Conservation (phyloP, 208 protist species). For the Trypanosoma lewisi region DNA sequence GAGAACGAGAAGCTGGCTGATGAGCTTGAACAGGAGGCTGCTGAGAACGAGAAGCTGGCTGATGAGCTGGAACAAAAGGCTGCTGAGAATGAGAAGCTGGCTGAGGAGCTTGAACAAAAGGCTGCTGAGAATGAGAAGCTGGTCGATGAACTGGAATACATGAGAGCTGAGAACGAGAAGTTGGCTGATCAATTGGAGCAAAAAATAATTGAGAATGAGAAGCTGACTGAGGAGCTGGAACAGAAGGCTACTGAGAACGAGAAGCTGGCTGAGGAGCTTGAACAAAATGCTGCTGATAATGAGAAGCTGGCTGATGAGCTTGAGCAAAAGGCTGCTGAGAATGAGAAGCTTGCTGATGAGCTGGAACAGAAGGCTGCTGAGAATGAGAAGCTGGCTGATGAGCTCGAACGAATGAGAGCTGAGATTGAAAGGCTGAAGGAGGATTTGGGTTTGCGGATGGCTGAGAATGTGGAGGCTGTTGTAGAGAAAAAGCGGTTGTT, state of each 20-base stretch:
- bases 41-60: slow-evolving; percentile 32
- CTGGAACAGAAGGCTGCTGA: slow-evolving; percentile 19
- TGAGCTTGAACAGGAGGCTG: slow-evolving; percentile 39
- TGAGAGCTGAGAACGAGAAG: background rate
- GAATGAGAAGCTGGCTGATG: slow-evolving; percentile 22
- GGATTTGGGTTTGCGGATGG: slow-evolving; percentile 21
- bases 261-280: slow-evolving; percentile 28
- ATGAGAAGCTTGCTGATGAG: slow-evolving; percentile 29
- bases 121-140: slow-evolving; percentile 28
- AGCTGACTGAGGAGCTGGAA: slow-evolving; percentile 4
- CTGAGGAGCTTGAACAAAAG: background rate
- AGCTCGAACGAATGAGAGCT: slow-evolving; percentile 3
- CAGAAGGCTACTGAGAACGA: slow-evolving; percentile 31
- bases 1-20: slow-evolving; percentile 38
- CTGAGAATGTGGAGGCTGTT: slow-evolving; percentile 23
- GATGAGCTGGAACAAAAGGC: slow-evolving; percentile 24
- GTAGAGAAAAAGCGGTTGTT: slow-evolving; percentile 31
- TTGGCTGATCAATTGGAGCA: slow-evolving; percentile 1
- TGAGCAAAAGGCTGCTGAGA: slow-evolving; percentile 28
- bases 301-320: slow-evolving; percentile 28
- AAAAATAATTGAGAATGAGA: slow-evolving; percentile 25
- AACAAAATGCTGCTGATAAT: slow-evolving; percentile 22
- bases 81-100: slow-evolving; percentile 36
- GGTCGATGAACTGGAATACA: slow-evolving; percentile 18
- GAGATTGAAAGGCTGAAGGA: slow-evolving; percentile 28